A percentile compares a stretch with the other conserved stretches of the same genome.
These are phyloP conservation scores for Pleurotus sapidus DNA, from an alignment of 768 basidiomycete species.

Conservation along the genomic window DNA sequence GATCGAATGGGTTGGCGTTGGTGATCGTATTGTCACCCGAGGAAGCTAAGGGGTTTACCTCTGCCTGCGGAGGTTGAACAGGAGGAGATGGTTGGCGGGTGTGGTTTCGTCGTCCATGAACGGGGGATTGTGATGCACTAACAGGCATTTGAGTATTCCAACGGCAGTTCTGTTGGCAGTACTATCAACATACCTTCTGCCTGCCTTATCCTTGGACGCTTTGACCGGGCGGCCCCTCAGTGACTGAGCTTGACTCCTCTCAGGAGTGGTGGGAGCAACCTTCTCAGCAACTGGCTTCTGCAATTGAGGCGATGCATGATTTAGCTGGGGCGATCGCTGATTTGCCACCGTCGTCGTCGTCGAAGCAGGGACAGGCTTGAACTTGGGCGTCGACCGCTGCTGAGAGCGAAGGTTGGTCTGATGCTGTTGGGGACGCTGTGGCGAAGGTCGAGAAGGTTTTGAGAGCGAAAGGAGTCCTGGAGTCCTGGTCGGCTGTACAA, in stretches of 20 bases:
- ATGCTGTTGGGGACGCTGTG: slow-evolving; percentile 31
- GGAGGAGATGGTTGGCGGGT: slow-evolving; percentile 66
- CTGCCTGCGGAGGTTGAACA: slow-evolving; percentile 58
- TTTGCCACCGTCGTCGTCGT: slow-evolving; percentile 22
- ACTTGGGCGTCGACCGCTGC: slow-evolving; percentile 32
- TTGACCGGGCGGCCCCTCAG: slow-evolving; percentile 29
- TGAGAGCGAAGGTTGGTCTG: slow-evolving; percentile 29
- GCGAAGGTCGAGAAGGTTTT: slow-evolving; percentile 40
- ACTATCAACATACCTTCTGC: slow-evolving; percentile 31
- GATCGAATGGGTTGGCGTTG: slow-evolving; percentile 48
- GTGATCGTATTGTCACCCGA: slow-evolving; percentile 17
- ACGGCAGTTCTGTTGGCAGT: neutral
- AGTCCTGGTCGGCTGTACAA: slow-evolving; percentile 69
- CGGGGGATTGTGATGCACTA: slow-evolving; percentile 41
- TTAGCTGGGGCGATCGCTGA: slow-evolving; percentile 5
- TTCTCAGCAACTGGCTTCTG: slow-evolving; percentile 7
- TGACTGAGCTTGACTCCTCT: slow-evolving; percentile 17
- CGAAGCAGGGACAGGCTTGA: slow-evolving; percentile 21
- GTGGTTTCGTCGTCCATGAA: slow-evolving; percentile 46
- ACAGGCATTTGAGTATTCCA: slow-evolving; percentile 21
- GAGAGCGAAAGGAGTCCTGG: slow-evolving; percentile 73
- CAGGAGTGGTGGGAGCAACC: slow-evolving; percentile 13
- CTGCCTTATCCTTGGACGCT: slow-evolving; percentile 37
- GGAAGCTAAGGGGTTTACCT: slow-evolving; percentile 39
- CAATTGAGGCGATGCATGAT: neutral